A percentile compares a stretch with the other conserved stretches of the same genome.
phyloP scores from a whole-genome alignment of 495 filamentous ascomycete species.

The Aspergillus ellipticus region DNA sequence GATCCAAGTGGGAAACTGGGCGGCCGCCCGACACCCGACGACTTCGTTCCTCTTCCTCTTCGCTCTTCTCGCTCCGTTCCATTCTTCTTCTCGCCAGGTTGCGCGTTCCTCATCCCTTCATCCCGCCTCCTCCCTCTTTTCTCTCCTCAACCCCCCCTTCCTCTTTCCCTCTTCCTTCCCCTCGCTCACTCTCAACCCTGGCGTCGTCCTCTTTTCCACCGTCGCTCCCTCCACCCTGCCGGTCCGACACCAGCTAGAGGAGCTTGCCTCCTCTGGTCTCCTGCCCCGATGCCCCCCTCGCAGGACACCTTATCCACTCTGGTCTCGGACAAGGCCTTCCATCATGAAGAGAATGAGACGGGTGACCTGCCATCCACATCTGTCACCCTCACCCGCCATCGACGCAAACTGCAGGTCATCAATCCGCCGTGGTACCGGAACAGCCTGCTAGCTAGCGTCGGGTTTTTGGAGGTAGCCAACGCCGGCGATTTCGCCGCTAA shows the following conservation, averaged over 20 bases:
- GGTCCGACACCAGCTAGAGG: neutral
- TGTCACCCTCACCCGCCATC: conserved; percentile 21
- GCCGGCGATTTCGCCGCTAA: conserved; percentile 52
- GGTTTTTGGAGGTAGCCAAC: conserved; percentile 50
- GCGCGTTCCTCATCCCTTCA: neutral
- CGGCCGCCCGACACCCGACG: conserved; percentile 1
- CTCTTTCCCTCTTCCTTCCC: neutral
- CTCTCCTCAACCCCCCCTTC: neutral
- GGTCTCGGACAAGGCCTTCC: conserved; percentile 1
- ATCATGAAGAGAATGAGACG: conserved; percentile 5
- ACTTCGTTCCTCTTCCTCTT: neutral
- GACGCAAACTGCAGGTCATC: conserved; percentile 17
- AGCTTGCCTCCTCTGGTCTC: conserved; percentile 6
- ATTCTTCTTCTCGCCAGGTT: neutral
- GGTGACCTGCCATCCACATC: conserved; percentile 1
- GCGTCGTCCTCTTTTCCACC: neutral
- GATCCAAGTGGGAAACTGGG: neutral
- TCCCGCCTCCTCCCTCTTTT: conserved; percentile 5
- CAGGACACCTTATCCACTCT: neutral
- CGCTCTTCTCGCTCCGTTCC: neutral
- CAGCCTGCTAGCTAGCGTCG: conserved; percentile 42
- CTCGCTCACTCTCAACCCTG: neutral
- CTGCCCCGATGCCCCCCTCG: conserved; percentile 3
- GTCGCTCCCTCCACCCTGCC: neutral
- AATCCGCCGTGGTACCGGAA: conserved; percentile 40